Base-by-base conservation (phyloP, 2,329 filamentous ascomycete genomes). In the Cladorrhinum sp. region DNA sequence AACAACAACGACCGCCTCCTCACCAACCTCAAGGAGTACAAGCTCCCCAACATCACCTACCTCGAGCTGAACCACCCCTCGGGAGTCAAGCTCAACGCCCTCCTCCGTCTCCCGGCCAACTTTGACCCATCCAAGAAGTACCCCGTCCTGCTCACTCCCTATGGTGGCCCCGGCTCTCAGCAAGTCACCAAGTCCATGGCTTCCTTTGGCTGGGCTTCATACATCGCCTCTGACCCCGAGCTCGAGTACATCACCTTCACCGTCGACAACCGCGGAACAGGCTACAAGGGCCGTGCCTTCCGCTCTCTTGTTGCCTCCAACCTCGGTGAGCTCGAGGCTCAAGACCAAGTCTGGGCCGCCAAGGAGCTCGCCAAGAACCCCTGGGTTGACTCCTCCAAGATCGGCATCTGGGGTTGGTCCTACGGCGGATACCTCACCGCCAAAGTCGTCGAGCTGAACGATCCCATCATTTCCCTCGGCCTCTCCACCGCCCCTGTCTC, bases 361-460 rank as follows among this genome's bases (percentile, higher is more conserved):
- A 75, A 81, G 61, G 73, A 85, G 68, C 77, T 88, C 2, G 76
- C 79, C 0, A 71, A 74, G 30, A 75, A 77, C 61, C 59, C 73
- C 0, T 90, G 79, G 70, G 78, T 89, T 60, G 83, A 90, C 68
- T 71, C 75, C 1, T 71, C 80, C 10, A 82, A 86, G 67, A 79
- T 90, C 14, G 86, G 82, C 46, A 89, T 90, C 69, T 89, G 83
- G 77, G 87, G 87, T 1, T 89, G 85, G 86, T 86, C 82, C 0
- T 90, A 83, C 66, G 87, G 87, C 12, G 87, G 87, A 1, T 90
- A 87, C 67, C 78, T 90, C 1, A 80, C 84, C 0, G 76, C 84
- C 56, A 90, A 90, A 74, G 86, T 88, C 0, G 76, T 90, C 7
- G 87, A 90, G 68, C 76, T 79, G 0, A 76, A 85, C 70, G 83